Evolutionary conservation across 352 stramenopile species (phyloP), one percentile per base, ranked within the genome.

Genomic region (Blastocystis sp.): DNA sequence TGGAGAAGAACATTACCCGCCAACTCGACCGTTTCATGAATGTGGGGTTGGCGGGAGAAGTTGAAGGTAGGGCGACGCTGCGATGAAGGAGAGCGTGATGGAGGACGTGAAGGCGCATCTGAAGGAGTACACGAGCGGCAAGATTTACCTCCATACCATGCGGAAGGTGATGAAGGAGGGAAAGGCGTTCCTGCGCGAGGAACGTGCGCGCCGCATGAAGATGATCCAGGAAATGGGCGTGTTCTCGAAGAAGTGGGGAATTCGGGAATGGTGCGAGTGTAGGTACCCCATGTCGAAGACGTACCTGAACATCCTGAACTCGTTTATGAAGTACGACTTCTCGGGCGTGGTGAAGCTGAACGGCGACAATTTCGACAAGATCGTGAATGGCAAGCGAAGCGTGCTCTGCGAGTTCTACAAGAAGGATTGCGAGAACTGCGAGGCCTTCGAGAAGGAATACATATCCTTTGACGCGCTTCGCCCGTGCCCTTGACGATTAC

Each of bases 361-460:
- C 54, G 42, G 40, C 28, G 61, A 76, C 43, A 87, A 87, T 43
- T 87, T 87, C 21, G 76, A 87, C n/a, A 70, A 87, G 40, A 76
- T 87, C 40, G 64, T 87, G 7, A 87, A 87, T 74, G 76, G 76
- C 28, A 70, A 87, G 61, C 59, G 76, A 11, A 87, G 45, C 40
- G 76, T 87, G 28, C 28, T 87, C 19, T 57, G 38, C 28, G 45
- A 62, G 7, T 87, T 87, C 64, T 76, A 45, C 40, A 87, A 87
- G 64, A 70, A 87, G 64, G 64, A 87, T 28, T 76, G 64, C n/a
- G 52, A 70, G 42, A 87, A 63, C 24, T 87, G 76, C 54, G 61
- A 87, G 28, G 64, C n/a, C 9, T 70, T 87, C 76, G 28, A 42
- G 42, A 87, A 87, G 76, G 76, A 70, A 74, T 87, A 76, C n/a